Conservation (phyloP, 352 stramenopile genomes). For the Pythium aquatile region DNA sequence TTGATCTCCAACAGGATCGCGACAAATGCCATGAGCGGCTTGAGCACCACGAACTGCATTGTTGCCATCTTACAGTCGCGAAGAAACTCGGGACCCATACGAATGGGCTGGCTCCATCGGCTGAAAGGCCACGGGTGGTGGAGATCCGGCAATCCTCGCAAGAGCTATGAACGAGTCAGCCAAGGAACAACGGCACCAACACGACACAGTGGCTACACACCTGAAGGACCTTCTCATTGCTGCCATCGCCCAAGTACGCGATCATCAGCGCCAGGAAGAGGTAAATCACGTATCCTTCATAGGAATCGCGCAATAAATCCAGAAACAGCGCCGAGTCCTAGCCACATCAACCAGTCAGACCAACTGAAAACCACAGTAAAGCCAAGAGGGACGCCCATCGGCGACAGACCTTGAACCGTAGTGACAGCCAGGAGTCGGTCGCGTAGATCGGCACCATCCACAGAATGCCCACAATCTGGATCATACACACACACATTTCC, state of each 20-base stretch:
- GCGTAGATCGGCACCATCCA: conserved; percentile 99
- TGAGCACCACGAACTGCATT: conserved; percentile 96
- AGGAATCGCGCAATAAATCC: conserved; percentile 95
- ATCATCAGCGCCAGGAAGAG: conserved; percentile 97
- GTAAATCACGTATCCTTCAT: conserved; percentile 98
- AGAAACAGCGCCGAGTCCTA: conserved; percentile 87
- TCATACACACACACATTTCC: conserved; percentile 26
- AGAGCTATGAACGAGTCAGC: conserved; percentile 25
- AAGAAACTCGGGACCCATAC: conserved; percentile 88
- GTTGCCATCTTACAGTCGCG: conserved; percentile 93
- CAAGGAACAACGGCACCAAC: conserved; percentile 21
- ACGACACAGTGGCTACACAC: conserved; percentile 22
- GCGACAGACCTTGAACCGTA: conserved; percentile 90
- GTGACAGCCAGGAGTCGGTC: conserved; percentile 95
- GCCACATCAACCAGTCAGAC: neutral
- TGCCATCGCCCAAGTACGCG: conserved; percentile 91
- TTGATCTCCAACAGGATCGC: conserved; percentile 86
- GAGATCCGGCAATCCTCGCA: conserved; percentile 62
- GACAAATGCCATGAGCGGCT: conserved; percentile 89
- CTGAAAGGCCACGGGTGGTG: conserved; percentile 76
- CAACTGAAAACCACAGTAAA: neutral
- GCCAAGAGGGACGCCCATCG: neutral
- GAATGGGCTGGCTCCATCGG: conserved; percentile 56
- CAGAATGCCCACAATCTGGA: conserved; percentile 95
- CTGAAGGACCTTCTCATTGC: conserved; percentile 81